Percentiles rank a stretch among this genome's conserved stretches.
phyloP scores from a whole-genome alignment of 805 yeast species.

The Ogataea ganodermae region DNA sequence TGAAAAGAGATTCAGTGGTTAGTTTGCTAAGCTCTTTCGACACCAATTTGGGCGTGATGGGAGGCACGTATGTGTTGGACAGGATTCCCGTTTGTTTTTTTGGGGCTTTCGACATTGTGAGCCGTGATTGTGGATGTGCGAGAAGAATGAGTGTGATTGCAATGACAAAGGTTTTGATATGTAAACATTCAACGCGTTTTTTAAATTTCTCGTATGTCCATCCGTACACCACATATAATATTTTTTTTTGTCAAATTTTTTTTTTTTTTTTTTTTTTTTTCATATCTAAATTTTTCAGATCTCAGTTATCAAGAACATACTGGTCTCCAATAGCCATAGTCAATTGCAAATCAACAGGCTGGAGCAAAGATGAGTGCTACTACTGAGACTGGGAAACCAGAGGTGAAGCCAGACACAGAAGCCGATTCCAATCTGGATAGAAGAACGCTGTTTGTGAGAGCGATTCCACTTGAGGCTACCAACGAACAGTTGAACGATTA shows the following conservation, averaged over 20 bases:
- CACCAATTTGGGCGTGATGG: conserved; percentile 23
- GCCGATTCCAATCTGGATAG: conserved; percentile 45
- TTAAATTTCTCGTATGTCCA: background rate
- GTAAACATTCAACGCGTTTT: conserved; percentile 5
- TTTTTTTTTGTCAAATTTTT: background rate
- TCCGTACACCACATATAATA: conserved; percentile 4
- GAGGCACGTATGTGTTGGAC: conserved; percentile 38
- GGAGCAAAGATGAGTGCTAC: conserved; percentile 1
- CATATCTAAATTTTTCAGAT: conserved; percentile 2
- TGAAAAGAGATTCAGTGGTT: conserved; percentile 33
- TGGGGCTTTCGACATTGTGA: conserved; percentile 1
- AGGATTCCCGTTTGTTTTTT: conserved; percentile 33
- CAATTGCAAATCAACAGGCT: background rate
- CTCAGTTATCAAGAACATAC: background rate
- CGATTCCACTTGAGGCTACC: conserved; percentile 79
- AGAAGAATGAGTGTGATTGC: background rate
- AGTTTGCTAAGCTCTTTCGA: conserved; percentile 31
- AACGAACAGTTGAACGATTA: conserved; percentile 78
- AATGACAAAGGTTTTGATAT: too few relatives aligned
- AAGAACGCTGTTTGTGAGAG: conserved; percentile 79
- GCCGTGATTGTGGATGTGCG: background rate
- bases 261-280: conserved; percentile 6
- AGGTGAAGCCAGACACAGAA: background rate
- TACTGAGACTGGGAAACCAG: conserved; percentile 2
- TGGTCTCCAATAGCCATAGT: background rate